Percentiles rank a stretch among this genome's conserved stretches.
Evolutionary conservation across 2,329 filamentous ascomycete species (phyloP).

Genomic region (Pseudophaeomoniella oleicola): DNA sequence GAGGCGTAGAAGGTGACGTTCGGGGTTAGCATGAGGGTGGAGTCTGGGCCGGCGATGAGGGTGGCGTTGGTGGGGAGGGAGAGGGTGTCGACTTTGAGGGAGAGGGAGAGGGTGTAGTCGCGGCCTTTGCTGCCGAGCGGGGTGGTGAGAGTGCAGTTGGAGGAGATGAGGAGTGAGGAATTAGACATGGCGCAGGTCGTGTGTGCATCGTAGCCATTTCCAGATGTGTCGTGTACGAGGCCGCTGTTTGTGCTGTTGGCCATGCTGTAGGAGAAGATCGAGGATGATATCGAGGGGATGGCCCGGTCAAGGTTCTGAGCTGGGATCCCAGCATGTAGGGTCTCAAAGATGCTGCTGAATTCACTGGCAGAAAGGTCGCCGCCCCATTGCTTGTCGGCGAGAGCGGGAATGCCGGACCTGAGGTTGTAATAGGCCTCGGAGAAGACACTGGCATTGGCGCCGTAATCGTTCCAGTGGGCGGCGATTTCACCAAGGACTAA

Average conservation of each 20-base stretch:
- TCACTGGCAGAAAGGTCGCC: conserved; percentile 28
- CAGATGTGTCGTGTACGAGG: not conserved
- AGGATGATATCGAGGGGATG: conserved; percentile 17
- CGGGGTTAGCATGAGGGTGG: conserved; percentile 19
- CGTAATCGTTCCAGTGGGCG: conserved; percentile 42
- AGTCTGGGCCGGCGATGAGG: conserved; percentile 29
- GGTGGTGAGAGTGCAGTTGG: conserved; percentile 29
- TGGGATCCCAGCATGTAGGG: conserved; percentile 26
- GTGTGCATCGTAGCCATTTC: conserved; percentile 2
- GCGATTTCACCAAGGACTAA: conserved; percentile 33
- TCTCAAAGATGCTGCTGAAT: conserved; percentile 22
- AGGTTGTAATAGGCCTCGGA: conserved; percentile 39
- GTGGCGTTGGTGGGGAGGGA: conserved; percentile 23
- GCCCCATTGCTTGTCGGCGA: conserved; percentile 40
- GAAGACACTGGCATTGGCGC: conserved; percentile 35
- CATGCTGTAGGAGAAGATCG: conserved; percentile 19
- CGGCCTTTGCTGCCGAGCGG: conserved; percentile 39
- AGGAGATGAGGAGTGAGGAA: conserved; percentile 17
- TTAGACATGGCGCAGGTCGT: conserved; percentile 18
- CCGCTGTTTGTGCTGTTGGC: not conserved
- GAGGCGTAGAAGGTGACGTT: conserved; percentile 24
- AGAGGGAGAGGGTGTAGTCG: conserved; percentile 39
- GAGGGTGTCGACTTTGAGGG: conserved; percentile 22
- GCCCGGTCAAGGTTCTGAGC: conserved; percentile 35
- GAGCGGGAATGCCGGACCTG: conserved; percentile 33